Evolutionary conservation across 305 asterid species (phyloP).

Genomic region (Caryopteris hybrid): DNA sequence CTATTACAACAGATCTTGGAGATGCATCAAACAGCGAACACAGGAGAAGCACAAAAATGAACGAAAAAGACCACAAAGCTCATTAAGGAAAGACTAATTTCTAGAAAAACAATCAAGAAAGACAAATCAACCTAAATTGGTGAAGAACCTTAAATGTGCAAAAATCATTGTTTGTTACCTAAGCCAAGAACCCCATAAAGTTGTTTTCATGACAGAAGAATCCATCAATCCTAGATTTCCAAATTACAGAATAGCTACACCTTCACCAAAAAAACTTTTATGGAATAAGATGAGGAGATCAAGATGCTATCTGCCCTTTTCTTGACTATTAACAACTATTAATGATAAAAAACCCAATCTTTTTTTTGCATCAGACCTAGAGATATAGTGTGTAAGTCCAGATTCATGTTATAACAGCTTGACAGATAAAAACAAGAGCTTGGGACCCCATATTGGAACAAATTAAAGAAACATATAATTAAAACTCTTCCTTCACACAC

Average conservation of each 20-base stretch:
- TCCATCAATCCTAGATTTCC: background rate
- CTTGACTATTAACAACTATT: too few relatives aligned
- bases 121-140: conserved; percentile 27
- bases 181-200: background rate
- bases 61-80: conserved; percentile 16
- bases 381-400: too few relatives aligned
- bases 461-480: background rate
- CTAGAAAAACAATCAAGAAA: conserved; percentile 17
- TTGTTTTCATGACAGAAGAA: conserved; percentile 14
- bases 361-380: too few relatives aligned
- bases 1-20: conserved; percentile 41
- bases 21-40: conserved; percentile 26
- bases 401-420: too few relatives aligned
- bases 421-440: too few relatives aligned
- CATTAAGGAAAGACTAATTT: background rate
- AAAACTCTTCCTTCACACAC: background rate
- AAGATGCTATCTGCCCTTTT: too few relatives aligned
- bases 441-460: too few relatives aligned
- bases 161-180: background rate
- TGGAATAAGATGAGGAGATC: too few relatives aligned
- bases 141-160: background rate
- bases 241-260: too few relatives aligned
- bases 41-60: background rate
- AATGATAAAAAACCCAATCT: too few relatives aligned
- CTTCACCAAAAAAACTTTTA: too few relatives aligned